phyloP scores from a whole-genome alignment of 805 yeast species.

The Suhomyces xylopsoci region DNA sequence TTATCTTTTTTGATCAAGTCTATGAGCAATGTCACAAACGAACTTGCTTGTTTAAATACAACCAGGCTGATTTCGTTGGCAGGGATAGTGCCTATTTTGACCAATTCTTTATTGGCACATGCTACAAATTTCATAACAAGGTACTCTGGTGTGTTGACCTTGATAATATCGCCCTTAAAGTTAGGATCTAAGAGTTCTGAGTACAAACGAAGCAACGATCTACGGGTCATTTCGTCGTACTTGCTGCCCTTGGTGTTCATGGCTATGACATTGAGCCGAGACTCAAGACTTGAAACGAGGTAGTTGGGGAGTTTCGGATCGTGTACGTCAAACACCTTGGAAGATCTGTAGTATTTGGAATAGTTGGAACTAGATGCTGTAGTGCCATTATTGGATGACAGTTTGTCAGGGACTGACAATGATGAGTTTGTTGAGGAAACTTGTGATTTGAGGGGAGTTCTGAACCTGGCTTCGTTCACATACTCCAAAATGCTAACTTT shows the following conservation, averaged over 20 bases:
- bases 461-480: constrained; percentile 61
- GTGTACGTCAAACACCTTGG: constrained; percentile 5
- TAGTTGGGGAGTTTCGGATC: constrained; percentile 38
- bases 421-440: background rate
- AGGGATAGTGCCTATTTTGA: constrained; percentile 36
- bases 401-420: background rate
- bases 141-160: constrained; percentile 40
- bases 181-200: constrained; percentile 54
- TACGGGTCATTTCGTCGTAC: constrained; percentile 49
- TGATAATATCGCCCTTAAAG: constrained; percentile 30
- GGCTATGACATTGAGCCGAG: constrained; percentile 43
- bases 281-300: constrained; percentile 38
- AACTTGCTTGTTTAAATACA: constrained; percentile 36
- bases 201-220: constrained; percentile 61
- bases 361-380: background rate
- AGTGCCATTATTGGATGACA: background rate
- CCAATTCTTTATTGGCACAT: constrained; percentile 50
- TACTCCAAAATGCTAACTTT: constrained; percentile 59
- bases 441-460: constrained; percentile 23
- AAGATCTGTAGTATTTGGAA: constrained; percentile 8
- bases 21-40: constrained; percentile 37
- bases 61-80: constrained; percentile 24
- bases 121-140: constrained; percentile 52
- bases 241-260: constrained; percentile 34
- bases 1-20: constrained; percentile 36